phyloP scores from a whole-genome alignment of 169 alveolate genomes.

The Miamiensis avidus region DNA sequence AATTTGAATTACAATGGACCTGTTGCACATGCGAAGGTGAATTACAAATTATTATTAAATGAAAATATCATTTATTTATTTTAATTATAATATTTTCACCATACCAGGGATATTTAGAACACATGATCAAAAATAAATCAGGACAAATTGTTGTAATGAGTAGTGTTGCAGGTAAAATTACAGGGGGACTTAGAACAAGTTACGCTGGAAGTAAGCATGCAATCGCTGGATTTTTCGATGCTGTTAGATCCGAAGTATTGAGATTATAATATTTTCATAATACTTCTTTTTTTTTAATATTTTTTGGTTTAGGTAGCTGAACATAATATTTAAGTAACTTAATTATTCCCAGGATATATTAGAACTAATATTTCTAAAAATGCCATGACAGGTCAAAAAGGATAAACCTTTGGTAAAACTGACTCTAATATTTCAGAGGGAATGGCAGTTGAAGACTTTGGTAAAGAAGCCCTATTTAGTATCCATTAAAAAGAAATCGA shows the following conservation, averaged over 20 bases:
- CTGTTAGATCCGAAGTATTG: conserved; percentile 12
- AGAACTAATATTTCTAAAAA: conserved; percentile 16
- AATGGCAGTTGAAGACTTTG: conserved; percentile 3
- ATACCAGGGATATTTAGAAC: not conserved
- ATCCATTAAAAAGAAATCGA: conserved; percentile 2
- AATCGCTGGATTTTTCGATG: conserved; percentile 19
- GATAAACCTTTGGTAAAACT: conserved; percentile 15
- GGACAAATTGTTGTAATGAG: conserved; percentile 14
- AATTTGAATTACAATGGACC: conserved; percentile 21
- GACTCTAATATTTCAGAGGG: conserved; percentile 11
- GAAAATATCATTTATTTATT: too few species aligned
- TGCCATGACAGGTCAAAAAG: conserved; percentile 6
- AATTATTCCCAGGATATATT: conserved; percentile 16
- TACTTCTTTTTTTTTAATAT: not conserved
- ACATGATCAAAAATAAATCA: conserved; percentile 2
- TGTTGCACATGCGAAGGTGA: conserved; percentile 6
- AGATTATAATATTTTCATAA: not conserved
- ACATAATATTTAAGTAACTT: conserved; percentile 3
- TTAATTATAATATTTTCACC: too few species aligned
- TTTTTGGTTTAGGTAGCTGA: not conserved
- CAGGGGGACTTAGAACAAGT: conserved; percentile 21
- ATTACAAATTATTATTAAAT: too few species aligned
- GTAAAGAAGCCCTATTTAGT: not conserved
- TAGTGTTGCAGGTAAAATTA: conserved; percentile 8
- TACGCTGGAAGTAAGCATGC: conserved; percentile 26